phyloP scores from a whole-genome alignment of 768 basidiomycete genomes.

The Kwoniella shandongensis region DNA sequence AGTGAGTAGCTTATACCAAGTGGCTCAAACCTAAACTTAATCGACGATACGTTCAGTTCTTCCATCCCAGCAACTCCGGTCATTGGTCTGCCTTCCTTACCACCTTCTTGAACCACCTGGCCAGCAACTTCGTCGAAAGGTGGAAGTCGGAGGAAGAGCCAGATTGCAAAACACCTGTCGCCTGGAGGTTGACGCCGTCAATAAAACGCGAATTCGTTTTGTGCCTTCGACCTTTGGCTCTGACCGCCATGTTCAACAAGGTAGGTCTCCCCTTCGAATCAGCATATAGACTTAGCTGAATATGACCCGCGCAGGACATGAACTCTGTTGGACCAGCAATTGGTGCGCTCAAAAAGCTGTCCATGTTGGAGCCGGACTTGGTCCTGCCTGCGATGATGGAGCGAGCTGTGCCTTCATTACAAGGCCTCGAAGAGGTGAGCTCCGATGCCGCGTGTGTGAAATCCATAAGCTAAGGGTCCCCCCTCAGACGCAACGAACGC shows the following conservation, averaged over 20 bases:
- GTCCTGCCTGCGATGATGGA: conserved; percentile 79
- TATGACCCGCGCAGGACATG: conserved; percentile 56
- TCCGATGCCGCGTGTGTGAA: neutral
- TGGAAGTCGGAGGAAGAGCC: conserved; percentile 67
- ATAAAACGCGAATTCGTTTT: conserved; percentile 86
- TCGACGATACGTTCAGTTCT: too few relatives aligned
- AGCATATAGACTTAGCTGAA: too few relatives aligned
- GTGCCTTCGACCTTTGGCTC: conserved; percentile 72
- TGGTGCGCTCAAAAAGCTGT: conserved; percentile 77
- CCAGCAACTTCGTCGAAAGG: conserved; percentile 82
- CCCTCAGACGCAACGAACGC: conserved; percentile 73
- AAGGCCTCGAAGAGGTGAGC: conserved; percentile 77
- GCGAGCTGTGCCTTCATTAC: conserved; percentile 79
- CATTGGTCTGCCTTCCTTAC: conserved; percentile 64
- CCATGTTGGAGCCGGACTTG: conserved; percentile 79
- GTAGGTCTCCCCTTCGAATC: conserved; percentile 20
- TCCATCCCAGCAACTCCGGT: conserved; percentile 85
- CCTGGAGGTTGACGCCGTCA: conserved; percentile 70
- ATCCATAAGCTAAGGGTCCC: neutral
- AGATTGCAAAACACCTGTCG: conserved; percentile 76
- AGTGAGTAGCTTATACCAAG: conserved; percentile 22
- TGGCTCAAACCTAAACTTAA: neutral
- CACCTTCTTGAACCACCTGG: conserved; percentile 75
- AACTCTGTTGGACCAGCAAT: conserved; percentile 73
- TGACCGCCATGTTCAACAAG: conserved; percentile 88